Evolutionary conservation across 2,329 filamentous ascomycete species (phyloP).

Genomic region (Neofusicoccum laricinum): DNA sequence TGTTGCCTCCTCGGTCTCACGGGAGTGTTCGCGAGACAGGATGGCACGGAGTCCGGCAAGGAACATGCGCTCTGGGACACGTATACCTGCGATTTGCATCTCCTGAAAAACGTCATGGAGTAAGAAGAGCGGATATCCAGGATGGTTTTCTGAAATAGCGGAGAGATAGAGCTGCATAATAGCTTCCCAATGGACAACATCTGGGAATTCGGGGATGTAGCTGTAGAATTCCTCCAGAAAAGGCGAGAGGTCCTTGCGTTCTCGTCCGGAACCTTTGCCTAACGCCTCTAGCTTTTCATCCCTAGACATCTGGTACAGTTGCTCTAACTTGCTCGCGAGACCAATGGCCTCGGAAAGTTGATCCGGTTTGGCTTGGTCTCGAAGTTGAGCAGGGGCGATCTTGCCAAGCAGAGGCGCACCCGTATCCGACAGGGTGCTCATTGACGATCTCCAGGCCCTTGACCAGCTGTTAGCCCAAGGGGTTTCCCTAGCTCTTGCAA

Average conservation of each 20-base stretch:
- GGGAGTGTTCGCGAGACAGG: background rate
- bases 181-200: conserved; percentile 1
- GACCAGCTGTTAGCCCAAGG: background rate
- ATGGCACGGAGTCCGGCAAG: background rate
- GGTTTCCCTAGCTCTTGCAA: conserved; percentile 1
- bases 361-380: background rate
- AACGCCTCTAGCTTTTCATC: conserved; percentile 3
- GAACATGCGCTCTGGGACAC: conserved; percentile 4
- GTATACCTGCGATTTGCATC: conserved; percentile 7
- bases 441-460: background rate
- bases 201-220: conserved; percentile 1
- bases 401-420: background rate
- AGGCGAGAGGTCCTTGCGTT: background rate
- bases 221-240: conserved; percentile 10
- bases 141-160: background rate
- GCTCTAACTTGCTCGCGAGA: background rate
- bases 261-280: background rate
- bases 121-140: background rate
- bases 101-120: background rate
- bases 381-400: background rate
- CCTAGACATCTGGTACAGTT: background rate
- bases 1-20: background rate
- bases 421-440: background rate
- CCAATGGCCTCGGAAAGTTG: background rate
- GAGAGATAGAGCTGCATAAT: conserved; percentile 2